Base-by-base conservation (phyloP, 345 rosid species). In the Euphorbia pulcherrima region DNA sequence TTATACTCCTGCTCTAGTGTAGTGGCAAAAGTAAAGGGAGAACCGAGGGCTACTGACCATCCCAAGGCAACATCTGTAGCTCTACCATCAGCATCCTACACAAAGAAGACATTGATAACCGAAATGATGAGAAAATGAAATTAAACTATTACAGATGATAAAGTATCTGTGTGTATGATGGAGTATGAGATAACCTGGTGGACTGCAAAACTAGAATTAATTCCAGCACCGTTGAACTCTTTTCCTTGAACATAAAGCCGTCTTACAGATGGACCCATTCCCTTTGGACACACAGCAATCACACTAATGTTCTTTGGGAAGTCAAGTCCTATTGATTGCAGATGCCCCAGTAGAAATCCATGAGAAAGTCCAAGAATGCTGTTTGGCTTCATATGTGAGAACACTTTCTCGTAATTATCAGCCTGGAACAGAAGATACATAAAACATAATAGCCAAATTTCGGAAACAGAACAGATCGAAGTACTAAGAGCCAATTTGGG, bases 11-110 rank as follows among this genome's bases (percentile, higher is more conserved):
- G 87, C 76, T 90, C 98, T 69, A 88, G 75, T 21, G 93, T 90
- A 23, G 93, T 90, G 24, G 92, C 95, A 81, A 92, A 92, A 6
- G 97, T 84, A 71, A 87, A 88, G 46, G 97, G 97, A 61, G 98
- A 92, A 37, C 97, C 98, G 68, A 90, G 91, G 60, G 93, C 98
- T 75, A 92, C 82, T 4, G 96, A 92, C 93, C 97, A 92, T 75
- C 96, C 96, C 52, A 92, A 69, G 60, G 97, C 96, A 75, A 90
- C 90, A 77, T 90, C 85, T 5, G 95, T 83, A 7, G 93, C 97
- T 75, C 97, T 84, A 56, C 97, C 92, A 39, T 90, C 92, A 68
- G 90, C 88, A 88, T 92, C 95, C 96, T 92, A 68, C n/a, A 47
- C 10, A 61, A 8, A 74, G 41, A 35, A 51, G 61, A 28, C 23